Evolutionary conservation across 805 yeast species (phyloP), one percentile per base, ranked within the genome.

Genomic region (Kodamaea kaohsiungensis): DNA sequence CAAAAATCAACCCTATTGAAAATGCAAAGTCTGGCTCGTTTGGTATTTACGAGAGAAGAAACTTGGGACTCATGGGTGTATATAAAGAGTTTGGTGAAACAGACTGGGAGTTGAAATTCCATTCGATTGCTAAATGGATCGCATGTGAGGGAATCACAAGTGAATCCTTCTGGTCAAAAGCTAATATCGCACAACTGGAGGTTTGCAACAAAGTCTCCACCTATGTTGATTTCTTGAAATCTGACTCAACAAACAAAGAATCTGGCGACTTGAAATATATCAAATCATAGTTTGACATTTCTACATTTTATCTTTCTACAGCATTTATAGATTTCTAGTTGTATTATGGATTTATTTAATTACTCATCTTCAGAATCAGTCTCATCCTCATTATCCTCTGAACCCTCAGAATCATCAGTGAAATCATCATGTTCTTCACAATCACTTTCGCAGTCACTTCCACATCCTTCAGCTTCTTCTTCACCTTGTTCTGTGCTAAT

Each of bases 71-170:
- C n/a, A 54, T 48, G 15, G 64, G 64, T 18, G 53, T 38, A 8
- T 64, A 64, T 55, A 30, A 53, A 6, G 51, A 54, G n/a, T 60
- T 59, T 30, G 65, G 65, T 1, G 35, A 43, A 3, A 56, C 61
- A 2, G 68, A 65, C 43, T 66, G 69, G 69, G 69, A 66, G 51
- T 58, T 65, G 49, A 57, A 49, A 43, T 61, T 65, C 53, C 62
- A 64, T 51, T 51, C 62, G 7, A 63, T 64, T 22, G 58, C 65
- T 10, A 57, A 61, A 49, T 65, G 67, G 67, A 61, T 65, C 18
- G 66, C 66, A 2, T 66, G 69, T 47, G 46, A 53, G 39, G 67
- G 65, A 6, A 59, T 65, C 43, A 56, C 58, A 19, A 59, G 63
- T 43, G 58, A 55, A 8, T 15, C 50, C 7, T 65, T 61, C 53